Percentiles rank a stretch among this genome's conserved stretches.
Conservation (phyloP, 2,329 filamentous ascomycete species). For the Neofusicoccum ribis region DNA sequence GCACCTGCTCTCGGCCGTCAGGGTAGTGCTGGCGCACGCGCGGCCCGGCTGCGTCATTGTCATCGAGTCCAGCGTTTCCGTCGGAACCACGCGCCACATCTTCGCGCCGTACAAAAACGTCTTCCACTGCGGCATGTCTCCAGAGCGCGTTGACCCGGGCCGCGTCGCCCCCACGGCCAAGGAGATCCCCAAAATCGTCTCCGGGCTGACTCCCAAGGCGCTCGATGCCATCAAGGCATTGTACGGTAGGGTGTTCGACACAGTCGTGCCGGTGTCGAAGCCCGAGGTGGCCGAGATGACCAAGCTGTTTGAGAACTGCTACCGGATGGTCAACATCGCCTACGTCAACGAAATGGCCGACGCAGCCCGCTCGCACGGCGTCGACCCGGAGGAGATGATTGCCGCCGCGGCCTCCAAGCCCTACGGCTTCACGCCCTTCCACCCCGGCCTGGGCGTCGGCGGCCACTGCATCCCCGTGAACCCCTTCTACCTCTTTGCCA, state of each 20-base stretch:
- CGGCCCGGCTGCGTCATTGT: slow-evolving; percentile 50
- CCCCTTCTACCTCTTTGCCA: slow-evolving; percentile 54
- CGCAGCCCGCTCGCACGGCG: slow-evolving; percentile 47
- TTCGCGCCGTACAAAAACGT: slow-evolving; percentile 29
- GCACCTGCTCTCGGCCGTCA: slow-evolving; percentile 48
- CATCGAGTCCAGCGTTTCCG: slow-evolving; percentile 56
- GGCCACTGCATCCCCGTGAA: slow-evolving; percentile 61
- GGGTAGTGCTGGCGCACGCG: slow-evolving; percentile 44
- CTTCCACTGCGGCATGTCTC: slow-evolving; percentile 17
- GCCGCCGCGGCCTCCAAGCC: slow-evolving; percentile 49
- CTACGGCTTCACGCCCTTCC: slow-evolving; percentile 54
- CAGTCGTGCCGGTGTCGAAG: slow-evolving; percentile 50
- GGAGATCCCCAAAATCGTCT: slow-evolving; percentile 56
- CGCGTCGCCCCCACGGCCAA: slow-evolving; percentile 39
- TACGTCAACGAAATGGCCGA: slow-evolving; percentile 61
- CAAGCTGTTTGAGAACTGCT: slow-evolving; percentile 61
- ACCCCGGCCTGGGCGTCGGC: slow-evolving; percentile 53
- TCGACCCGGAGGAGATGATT: slow-evolving; percentile 55
- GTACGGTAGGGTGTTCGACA: slow-evolving; percentile 52
- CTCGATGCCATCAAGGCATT: slow-evolving; percentile 46
- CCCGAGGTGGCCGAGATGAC: slow-evolving; percentile 61
- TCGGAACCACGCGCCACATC: slow-evolving; percentile 56
- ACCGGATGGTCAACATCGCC: slow-evolving; percentile 56
- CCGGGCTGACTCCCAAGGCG: slow-evolving; percentile 51
- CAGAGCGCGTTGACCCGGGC: slow-evolving; percentile 52